phyloP scores from a whole-genome alignment of 23 red algal species.

The Chondrus crispus region DNA sequence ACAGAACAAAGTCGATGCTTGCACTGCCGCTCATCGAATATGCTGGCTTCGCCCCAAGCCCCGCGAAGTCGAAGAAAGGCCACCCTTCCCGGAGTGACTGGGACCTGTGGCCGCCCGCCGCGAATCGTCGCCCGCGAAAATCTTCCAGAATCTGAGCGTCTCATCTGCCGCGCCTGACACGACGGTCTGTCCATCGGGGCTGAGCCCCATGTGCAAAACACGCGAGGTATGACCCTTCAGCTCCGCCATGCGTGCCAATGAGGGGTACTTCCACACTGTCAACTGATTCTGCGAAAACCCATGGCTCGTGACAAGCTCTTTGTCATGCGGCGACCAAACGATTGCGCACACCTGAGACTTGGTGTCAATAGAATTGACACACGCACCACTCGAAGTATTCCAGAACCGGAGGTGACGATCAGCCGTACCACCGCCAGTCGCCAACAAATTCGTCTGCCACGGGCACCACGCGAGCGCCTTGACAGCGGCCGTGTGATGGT shows the following conservation, averaged over 20 bases:
- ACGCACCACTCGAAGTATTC: slow-evolving; percentile 84
- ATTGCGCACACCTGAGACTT: slow-evolving; percentile 97
- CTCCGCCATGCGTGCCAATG: slow-evolving; percentile 86
- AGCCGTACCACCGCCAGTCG: slow-evolving; percentile 94
- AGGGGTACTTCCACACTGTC: slow-evolving; percentile 96
- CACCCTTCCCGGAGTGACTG: slow-evolving; percentile 4
- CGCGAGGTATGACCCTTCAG: slow-evolving; percentile 91
- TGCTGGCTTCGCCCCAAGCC: background rate
- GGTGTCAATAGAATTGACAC: slow-evolving; percentile 94
- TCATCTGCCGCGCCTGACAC: slow-evolving; percentile 96
- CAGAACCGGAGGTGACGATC: slow-evolving; percentile 95
- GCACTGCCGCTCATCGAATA: slow-evolving; percentile 51
- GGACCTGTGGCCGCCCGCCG: background rate
- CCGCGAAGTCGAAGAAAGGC: slow-evolving; percentile 12
- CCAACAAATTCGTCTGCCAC: slow-evolving; percentile 94
- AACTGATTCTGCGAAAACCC: slow-evolving; percentile 99
- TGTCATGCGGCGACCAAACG: slow-evolving; percentile 88
- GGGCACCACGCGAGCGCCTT: slow-evolving; percentile 99
- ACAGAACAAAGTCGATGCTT: too few species aligned
- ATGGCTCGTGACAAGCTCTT: slow-evolving; percentile 93
- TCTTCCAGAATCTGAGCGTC: slow-evolving; percentile 97
- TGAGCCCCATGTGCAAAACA: slow-evolving; percentile 86
- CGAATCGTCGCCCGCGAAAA: slow-evolving; percentile 71
- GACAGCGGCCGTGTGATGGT: slow-evolving; percentile 91
- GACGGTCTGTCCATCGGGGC: slow-evolving; percentile 96